Evolutionary conservation across 257 asterid genomes (phyloP).

Genomic region (Rubia yunnanensis): DNA sequence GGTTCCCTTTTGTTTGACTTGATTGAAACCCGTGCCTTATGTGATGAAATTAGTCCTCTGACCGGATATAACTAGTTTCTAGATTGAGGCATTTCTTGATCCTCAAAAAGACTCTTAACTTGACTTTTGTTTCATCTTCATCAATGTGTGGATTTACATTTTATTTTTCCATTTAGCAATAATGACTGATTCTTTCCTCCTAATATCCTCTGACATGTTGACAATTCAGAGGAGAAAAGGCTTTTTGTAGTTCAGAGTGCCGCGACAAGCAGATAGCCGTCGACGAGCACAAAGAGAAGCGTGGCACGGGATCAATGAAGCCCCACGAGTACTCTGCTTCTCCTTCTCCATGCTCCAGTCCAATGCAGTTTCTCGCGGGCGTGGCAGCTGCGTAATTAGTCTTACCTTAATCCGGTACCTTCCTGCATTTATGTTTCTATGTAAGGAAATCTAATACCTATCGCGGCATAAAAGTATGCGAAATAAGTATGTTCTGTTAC

Average conservation of each 20-base stretch:
- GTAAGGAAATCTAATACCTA: constrained; percentile 9
- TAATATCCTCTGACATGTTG: too few species aligned
- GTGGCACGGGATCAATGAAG: constrained; percentile 31
- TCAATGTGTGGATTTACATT: neutral
- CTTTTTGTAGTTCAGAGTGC: constrained; percentile 79
- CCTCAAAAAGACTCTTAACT: neutral
- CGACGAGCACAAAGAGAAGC: constrained; percentile 59
- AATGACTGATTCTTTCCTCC: neutral
- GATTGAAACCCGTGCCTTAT: neutral
- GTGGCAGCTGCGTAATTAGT: constrained; percentile 51
- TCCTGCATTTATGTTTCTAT: neutral
- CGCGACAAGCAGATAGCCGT: constrained; percentile 48
- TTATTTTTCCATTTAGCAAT: neutral
- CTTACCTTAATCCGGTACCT: neutral
- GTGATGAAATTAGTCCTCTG: too few species aligned
- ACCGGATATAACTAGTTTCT: too few species aligned
- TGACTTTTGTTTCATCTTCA: neutral
- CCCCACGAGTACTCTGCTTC: constrained; percentile 40
- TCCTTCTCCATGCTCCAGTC: constrained; percentile 48
- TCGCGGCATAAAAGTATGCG: neutral
- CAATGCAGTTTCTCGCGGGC: constrained; percentile 42
- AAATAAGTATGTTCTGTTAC: constrained; percentile 7
- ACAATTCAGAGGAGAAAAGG: constrained; percentile 71
- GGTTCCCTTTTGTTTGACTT: neutral
- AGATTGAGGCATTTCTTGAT: neutral